Percentiles rank a stretch among this genome's conserved stretches.
Evolutionary conservation across 225 moss, liverwort and hornwort species (phyloP).

Genomic region (Physcomitrellopsis africana): DNA sequence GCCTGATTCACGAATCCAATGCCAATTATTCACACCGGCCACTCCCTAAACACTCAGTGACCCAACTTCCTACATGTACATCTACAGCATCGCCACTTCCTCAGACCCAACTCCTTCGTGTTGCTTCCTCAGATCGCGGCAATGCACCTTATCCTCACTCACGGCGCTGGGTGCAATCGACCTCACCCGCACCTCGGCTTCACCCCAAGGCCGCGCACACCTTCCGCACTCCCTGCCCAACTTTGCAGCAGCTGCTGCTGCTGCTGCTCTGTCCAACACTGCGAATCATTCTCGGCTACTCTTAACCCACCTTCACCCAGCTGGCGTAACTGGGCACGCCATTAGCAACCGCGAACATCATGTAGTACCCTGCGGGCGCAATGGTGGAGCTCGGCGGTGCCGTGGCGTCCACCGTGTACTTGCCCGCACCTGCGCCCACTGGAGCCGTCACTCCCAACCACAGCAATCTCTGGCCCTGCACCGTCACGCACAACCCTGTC

Average conservation of each 20-base stretch:
- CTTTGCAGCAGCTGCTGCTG: not conserved
- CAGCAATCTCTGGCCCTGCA: slow-evolving; percentile 54
- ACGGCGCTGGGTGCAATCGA: too few species aligned
- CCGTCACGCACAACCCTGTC: not conserved
- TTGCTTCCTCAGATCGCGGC: not conserved
- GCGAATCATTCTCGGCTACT: not conserved
- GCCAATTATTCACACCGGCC: slow-evolving; percentile 26
- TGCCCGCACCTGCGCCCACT: not conserved
- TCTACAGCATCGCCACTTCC: too few species aligned
- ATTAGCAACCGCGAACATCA: slow-evolving; percentile 57
- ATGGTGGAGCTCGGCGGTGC: slow-evolving; percentile 53
- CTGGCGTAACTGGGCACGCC: slow-evolving; percentile 34
- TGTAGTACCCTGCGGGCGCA: slow-evolving; percentile 57
- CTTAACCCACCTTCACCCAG: slow-evolving; percentile 40
- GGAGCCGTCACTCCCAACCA: slow-evolving; percentile 25
- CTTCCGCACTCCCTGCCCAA: too few species aligned
- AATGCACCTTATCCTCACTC: not conserved
- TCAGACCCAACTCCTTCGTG: not conserved
- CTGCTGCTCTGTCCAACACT: not conserved
- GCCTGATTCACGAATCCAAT: slow-evolving; percentile 21
- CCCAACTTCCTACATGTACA: not conserved
- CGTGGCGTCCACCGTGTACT: slow-evolving; percentile 29
- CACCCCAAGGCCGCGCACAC: too few species aligned
- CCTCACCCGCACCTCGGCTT: too few species aligned
- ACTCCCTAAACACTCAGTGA: not conserved